A percentile compares a stretch with the other conserved stretches of the same genome.
Conservation (phyloP, 352 stramenopile species). For the Pythium folliculosum region DNA sequence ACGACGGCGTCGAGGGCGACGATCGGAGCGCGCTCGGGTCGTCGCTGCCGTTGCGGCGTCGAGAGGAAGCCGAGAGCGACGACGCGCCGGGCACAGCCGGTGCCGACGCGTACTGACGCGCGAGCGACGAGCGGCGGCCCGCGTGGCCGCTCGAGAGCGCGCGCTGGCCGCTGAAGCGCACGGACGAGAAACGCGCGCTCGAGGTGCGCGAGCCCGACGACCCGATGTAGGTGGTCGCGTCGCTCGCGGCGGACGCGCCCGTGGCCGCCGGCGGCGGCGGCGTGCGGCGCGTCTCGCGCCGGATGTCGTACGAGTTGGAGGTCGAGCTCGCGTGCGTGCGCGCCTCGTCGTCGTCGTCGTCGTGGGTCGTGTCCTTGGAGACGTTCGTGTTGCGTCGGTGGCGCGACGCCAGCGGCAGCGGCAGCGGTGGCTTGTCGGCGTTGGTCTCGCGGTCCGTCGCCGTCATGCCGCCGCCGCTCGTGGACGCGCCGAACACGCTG, state of each 20-base stretch:
- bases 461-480: no score
- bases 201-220: slow-evolving; percentile 24
- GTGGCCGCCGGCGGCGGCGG: neutral
- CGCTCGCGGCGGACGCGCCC: slow-evolving; percentile 8
- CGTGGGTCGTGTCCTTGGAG: slow-evolving; percentile 19
- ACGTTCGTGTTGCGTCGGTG: slow-evolving; percentile 5
- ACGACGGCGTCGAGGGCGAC: slow-evolving; percentile 7
- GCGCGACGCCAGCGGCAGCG: neutral
- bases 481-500: neutral
- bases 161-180: slow-evolving; percentile 26
- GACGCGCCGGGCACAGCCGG: slow-evolving; percentile 1
- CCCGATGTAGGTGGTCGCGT: slow-evolving; percentile 23
- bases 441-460: slow-evolving; percentile 15
- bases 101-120: slow-evolving; percentile 8
- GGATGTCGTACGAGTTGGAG: neutral
- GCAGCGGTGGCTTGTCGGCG: slow-evolving; percentile 16
- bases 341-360: slow-evolving; percentile 9
- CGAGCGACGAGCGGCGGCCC: slow-evolving; percentile 16
- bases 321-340: neutral
- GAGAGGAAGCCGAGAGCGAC: neutral
- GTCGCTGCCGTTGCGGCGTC: neutral
- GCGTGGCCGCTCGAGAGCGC: slow-evolving; percentile 5
- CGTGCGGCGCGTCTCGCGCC: neutral
- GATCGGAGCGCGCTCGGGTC: neutral
- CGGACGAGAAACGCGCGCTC: slow-evolving; percentile 20